A percentile compares a stretch with the other conserved stretches of the same genome.
Conservation (phyloP, 805 yeast genomes). For the Debaryomyces castellii region DNA sequence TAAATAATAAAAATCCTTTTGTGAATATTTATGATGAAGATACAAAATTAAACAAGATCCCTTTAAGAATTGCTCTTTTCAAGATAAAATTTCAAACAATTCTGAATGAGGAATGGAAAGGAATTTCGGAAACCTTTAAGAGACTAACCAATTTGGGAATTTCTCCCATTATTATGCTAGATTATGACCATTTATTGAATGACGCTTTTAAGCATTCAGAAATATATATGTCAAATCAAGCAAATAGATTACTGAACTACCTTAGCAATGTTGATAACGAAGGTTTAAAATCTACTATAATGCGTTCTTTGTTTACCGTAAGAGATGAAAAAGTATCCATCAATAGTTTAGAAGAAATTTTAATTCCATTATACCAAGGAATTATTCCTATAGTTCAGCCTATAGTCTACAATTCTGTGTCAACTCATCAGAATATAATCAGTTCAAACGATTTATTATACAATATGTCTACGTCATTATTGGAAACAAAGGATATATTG, state of each 20-base stretch:
- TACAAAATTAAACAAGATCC: conserved; percentile 36
- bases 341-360: conserved; percentile 27
- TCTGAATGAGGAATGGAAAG: conserved; percentile 30
- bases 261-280: conserved; percentile 23
- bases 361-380: conserved; percentile 43
- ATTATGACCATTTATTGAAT: conserved; percentile 33
- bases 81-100: conserved; percentile 45
- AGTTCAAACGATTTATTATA: conserved; percentile 23
- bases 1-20: conserved; percentile 34
- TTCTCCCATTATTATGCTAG: conserved; percentile 68
- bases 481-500: conserved; percentile 29
- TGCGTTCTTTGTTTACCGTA: conserved; percentile 25
- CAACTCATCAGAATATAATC: conserved; percentile 25
- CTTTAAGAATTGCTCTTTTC: conserved; percentile 56
- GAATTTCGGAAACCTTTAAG: conserved; percentile 56
- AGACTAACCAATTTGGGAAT: conserved; percentile 65
- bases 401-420: conserved; percentile 38
- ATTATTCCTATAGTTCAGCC: conserved; percentile 71
- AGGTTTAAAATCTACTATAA: conserved; percentile 21
- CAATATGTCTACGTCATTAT: conserved; percentile 23
- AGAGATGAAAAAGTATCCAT: conserved; percentile 12
- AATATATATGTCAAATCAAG: conserved; percentile 29
- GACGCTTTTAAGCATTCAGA: conserved; percentile 31
- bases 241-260: conserved; percentile 24
- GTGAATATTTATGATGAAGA: conserved; percentile 30